Evolutionary conservation across 148 eudicot genomes (phyloP).

Genomic region (Heliamphora exappendiculata): DNA sequence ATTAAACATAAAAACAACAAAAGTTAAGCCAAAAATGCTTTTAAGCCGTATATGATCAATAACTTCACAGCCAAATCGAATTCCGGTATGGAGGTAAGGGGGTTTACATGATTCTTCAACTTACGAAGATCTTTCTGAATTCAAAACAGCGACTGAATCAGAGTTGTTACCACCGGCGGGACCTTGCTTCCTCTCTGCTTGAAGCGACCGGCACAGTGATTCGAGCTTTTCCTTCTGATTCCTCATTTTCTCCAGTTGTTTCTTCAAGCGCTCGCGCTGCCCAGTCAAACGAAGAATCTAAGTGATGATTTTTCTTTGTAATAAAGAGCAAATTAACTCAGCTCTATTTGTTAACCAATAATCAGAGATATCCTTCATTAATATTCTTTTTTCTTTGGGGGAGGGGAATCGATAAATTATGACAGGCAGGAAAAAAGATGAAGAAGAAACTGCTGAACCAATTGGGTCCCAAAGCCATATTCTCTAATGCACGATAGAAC

Average conservation of each 20-base stretch:
- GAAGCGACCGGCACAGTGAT: constrained; percentile 80
- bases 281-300: constrained; percentile 8
- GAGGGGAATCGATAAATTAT: no score
- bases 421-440: background rate
- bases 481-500: background rate
- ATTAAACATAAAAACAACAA: background rate
- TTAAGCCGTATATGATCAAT: background rate
- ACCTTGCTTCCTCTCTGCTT: constrained; percentile 80
- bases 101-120: background rate
- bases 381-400: no score
- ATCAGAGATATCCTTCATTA: no score
- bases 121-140: background rate
- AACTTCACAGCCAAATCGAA: background rate
- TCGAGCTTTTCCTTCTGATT: constrained; percentile 97
- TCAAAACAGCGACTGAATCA: constrained; percentile 31
- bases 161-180: constrained; percentile 23
- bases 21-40: background rate
- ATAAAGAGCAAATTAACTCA: background rate
- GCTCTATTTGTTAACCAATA: background rate
- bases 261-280: constrained; percentile 89
- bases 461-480: background rate
- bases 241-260: constrained; percentile 74
- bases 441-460: background rate
- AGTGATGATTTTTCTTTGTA: background rate
- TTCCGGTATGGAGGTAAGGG: background rate